These are phyloP conservation scores for Leptosphaerulina australis DNA, from an alignment of 2,329 filamentous ascomycete species.

Conservation along the genomic window DNA sequence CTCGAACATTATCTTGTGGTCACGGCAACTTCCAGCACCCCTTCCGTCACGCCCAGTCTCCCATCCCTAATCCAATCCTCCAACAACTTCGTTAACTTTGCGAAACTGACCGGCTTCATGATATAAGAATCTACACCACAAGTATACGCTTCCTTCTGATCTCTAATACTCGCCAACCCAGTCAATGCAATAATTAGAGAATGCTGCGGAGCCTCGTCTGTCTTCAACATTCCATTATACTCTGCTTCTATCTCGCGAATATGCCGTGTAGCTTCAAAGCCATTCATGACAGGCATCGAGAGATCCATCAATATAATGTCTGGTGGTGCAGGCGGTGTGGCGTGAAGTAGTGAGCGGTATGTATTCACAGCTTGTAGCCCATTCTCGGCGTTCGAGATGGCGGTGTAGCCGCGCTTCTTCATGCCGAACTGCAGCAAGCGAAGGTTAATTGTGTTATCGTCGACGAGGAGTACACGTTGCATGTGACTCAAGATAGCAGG, in stretches of 20 bases:
- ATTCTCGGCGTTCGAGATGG: conserved; percentile 28
- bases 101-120: conserved; percentile 33
- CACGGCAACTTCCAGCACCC: not conserved
- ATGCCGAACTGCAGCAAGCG: conserved; percentile 36
- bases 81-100: conserved; percentile 19
- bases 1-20: too few species aligned
- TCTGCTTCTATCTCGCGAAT: conserved; percentile 31
- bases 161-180: conserved; percentile 25
- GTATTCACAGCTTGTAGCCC: conserved; percentile 32
- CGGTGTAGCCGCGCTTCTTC: conserved; percentile 27
- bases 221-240: not conserved
- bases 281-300: conserved; percentile 43
- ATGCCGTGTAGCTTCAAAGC: conserved; percentile 33
- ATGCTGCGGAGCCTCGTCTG: not conserved
- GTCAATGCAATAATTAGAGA: conserved; percentile 27
- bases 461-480: conserved; percentile 38
- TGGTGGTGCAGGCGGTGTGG: conserved; percentile 3
- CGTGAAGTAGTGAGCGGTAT: conserved; percentile 24
- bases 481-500: not conserved
- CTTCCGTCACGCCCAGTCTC: not conserved
- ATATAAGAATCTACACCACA: conserved; percentile 31
- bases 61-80: not conserved
- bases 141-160: conserved; percentile 27
- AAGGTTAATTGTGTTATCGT: conserved; percentile 47
- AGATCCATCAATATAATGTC: conserved; percentile 28